Percentiles rank a stretch among this genome's conserved stretches.
Conservation (phyloP, 306 rosid species). For the Ochetophila trinervis region DNA sequence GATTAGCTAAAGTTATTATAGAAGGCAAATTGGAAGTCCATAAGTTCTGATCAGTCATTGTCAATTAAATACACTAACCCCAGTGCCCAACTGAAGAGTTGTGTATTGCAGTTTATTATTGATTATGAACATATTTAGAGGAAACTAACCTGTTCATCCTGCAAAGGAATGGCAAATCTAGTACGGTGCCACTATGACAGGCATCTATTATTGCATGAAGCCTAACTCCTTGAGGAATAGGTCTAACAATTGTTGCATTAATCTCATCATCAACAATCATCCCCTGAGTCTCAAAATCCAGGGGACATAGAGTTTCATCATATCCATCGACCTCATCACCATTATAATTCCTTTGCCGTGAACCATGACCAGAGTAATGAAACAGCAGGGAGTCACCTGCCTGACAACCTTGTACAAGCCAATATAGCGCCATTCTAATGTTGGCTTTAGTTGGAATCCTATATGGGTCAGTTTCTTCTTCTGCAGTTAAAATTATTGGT, state of each 20-base stretch:
- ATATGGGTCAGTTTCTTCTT: slow-evolving; percentile 86
- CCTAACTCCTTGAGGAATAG: slow-evolving; percentile 81
- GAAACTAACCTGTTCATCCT: slow-evolving; percentile 80
- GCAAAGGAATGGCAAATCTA: slow-evolving; percentile 97
- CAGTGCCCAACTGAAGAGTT: background rate
- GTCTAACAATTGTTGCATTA: slow-evolving; percentile 68
- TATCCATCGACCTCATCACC: slow-evolving; percentile 96
- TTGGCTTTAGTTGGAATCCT: slow-evolving; percentile 72
- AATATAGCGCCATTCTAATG: slow-evolving; percentile 94
- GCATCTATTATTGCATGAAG: slow-evolving; percentile 95
- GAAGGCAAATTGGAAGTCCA: background rate
- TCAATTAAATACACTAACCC: background rate
- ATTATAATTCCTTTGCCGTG: slow-evolving; percentile 76
- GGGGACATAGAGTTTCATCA: slow-evolving; percentile 93
- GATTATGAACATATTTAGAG: slow-evolving; percentile 2
- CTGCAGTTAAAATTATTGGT: slow-evolving; percentile 50
- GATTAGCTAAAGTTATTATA: background rate
- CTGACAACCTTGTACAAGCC: slow-evolving; percentile 95
- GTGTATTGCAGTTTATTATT: background rate
- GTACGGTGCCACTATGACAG: slow-evolving; percentile 93
- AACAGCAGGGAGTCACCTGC: slow-evolving; percentile 93
- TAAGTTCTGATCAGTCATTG: background rate
- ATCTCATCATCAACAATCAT: slow-evolving; percentile 99
- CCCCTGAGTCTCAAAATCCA: slow-evolving; percentile 98
- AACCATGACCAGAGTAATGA: slow-evolving; percentile 99